phyloP scores from a whole-genome alignment of 2,329 filamentous ascomycete genomes.

The Bipolaris bicolor region DNA sequence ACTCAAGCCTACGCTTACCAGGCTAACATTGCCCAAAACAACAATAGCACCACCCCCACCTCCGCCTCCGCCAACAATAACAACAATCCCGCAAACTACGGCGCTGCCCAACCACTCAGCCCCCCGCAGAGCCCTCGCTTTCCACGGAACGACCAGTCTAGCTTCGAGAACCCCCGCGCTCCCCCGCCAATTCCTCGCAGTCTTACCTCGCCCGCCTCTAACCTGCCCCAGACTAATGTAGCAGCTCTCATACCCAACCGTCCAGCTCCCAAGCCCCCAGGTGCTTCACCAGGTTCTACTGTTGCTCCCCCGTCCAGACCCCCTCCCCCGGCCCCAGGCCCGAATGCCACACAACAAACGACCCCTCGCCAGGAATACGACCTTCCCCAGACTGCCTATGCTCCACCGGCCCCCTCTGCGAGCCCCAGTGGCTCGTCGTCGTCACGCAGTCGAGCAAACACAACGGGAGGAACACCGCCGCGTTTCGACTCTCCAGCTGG shows the following conservation, averaged over 20 bases:
- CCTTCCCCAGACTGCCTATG: conserved; percentile 52
- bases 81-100: conserved; percentile 34
- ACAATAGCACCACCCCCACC: conserved; percentile 13
- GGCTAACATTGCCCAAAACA: conserved; percentile 40
- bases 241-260: conserved; percentile 73
- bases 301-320: conserved; percentile 63
- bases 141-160: conserved; percentile 86
- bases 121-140: conserved; percentile 86
- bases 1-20: conserved; percentile 57
- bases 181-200: conserved; percentile 80
- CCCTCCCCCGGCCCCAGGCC: conserved; percentile 63
- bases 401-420: conserved; percentile 50
- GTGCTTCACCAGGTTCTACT: conserved; percentile 48
- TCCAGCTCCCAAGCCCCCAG: conserved; percentile 86
- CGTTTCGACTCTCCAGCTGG: conserved; percentile 55
- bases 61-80: neutral
- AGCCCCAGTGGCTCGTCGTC: conserved; percentile 45
- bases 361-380: conserved; percentile 48
- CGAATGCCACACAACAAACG: conserved; percentile 38
- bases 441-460: conserved; percentile 53
- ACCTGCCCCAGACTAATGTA: conserved; percentile 48
- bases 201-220: conserved; percentile 50
- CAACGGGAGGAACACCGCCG: conserved; percentile 47
- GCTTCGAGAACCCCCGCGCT: conserved; percentile 95
- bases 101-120: conserved; percentile 63